phyloP scores from a whole-genome alignment of 768 basidiomycete genomes.

The Collybiopsis luxurians region DNA sequence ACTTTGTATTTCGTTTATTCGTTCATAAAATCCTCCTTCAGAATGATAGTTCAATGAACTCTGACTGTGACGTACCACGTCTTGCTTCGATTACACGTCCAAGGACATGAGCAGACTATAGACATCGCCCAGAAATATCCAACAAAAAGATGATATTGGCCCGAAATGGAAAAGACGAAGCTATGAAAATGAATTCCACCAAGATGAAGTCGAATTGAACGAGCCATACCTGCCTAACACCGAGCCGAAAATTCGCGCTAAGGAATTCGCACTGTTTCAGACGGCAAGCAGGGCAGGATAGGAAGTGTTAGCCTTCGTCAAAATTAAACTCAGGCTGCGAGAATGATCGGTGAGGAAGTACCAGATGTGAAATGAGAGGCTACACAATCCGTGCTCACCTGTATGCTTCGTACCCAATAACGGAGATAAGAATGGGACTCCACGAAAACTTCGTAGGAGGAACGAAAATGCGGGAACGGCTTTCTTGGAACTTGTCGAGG shows the following conservation, averaged over 20 bases:
- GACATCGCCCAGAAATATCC: slow-evolving; percentile 57
- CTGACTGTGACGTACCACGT: too few species aligned
- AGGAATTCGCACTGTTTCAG: slow-evolving; percentile 41
- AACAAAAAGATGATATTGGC: slow-evolving; percentile 42
- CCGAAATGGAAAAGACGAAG: slow-evolving; percentile 53
- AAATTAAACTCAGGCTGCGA: slow-evolving; percentile 57
- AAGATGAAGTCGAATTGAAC: slow-evolving; percentile 3
- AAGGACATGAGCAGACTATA: not conserved
- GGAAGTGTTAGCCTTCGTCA: slow-evolving; percentile 53
- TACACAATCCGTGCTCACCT: too few species aligned
- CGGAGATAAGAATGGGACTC: too few species aligned
- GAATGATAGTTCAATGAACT: too few species aligned
- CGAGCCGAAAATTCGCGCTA: slow-evolving; percentile 54
- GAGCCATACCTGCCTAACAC: slow-evolving; percentile 60
- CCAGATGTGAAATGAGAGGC: too few species aligned
- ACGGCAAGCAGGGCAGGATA: slow-evolving; percentile 44
- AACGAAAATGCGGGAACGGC: slow-evolving; percentile 89
- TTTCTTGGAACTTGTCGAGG: slow-evolving; percentile 87
- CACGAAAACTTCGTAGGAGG: too few species aligned
- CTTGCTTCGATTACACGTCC: too few species aligned
- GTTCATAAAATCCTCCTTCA: too few species aligned
- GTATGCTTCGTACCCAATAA: too few species aligned
- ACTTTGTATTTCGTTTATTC: too few species aligned
- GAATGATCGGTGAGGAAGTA: too few species aligned
- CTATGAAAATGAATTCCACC: slow-evolving; percentile 26